Base-by-base conservation (phyloP, 78 protist genomes). In the Dictyostelium discoideum region DNA sequence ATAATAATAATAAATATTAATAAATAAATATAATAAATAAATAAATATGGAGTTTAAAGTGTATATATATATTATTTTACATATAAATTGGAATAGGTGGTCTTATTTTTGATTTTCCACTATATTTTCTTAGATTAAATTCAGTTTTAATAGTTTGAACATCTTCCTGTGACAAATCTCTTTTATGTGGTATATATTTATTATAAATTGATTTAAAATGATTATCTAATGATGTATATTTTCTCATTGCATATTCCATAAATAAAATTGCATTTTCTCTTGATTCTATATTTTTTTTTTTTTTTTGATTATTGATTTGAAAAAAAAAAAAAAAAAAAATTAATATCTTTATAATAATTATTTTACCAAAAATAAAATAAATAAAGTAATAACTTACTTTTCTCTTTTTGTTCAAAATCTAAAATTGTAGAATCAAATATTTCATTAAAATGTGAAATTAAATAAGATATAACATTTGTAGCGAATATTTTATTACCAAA, bases 401-500 rank as follows among this genome's bases (percentile, higher is more conserved):
- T 32, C 39, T 74, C 81, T 74, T 24, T 74, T 18, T 74, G 42
- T 74, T 74, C 48, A 18, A 74, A 74, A 37, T 74, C 81, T 37
- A 74, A 37, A 37, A 74, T 74, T 74, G 81, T 37, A 6, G 42
- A 26, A 32, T 74, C 81, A 18, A 74, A 74, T 6, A 74, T 74
- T 37, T 74, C 81, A 37, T 74, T 74, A 32, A 29, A 74, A 16
- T 74, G 5, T 32, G 46, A 37, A 32, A 74, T 74, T 74, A 74
- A 74, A 74, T 39, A 74, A 32, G 81, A 74, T 18, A 74, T 74
- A 29, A 74, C 81, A 74, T 74, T 74, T 14, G 81, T 74, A 3
- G 81, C 81, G 20, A 74, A 74, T 74, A 74, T 74, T 16, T 37
- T 74, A 74, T 74, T 74, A 6, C 81, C 81, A 74, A 74, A 74